These are phyloP conservation scores for Mesotaenium endlicherianum DNA, from an alignment of 139 green algal species.

Conservation along the genomic window DNA sequence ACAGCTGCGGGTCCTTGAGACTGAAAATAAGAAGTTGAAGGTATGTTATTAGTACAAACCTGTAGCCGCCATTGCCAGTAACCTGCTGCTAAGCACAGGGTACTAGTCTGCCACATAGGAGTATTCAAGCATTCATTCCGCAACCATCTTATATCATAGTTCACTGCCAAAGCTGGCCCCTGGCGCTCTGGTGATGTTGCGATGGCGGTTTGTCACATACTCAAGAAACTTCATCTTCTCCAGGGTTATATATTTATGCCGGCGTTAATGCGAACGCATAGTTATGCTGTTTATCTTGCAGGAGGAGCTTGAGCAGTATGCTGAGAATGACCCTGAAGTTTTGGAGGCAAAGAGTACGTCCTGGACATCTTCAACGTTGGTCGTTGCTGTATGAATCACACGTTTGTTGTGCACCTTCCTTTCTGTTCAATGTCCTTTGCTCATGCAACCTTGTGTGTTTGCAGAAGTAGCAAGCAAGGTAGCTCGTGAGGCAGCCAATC, in stretches of 20 bases:
- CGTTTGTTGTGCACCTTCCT: background rate
- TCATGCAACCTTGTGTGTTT: background rate
- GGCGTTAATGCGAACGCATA: background rate
- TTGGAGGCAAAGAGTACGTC: slow-evolving; percentile 3
- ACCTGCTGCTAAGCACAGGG: background rate
- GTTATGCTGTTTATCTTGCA: background rate
- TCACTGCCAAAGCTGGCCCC: background rate
- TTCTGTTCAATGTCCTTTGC: background rate
- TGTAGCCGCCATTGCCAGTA: background rate
- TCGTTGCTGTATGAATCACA: background rate
- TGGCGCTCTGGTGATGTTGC: background rate
- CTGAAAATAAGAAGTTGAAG: slow-evolving; percentile 12
- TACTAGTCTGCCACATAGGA: background rate
- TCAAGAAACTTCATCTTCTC: too few relatives aligned
- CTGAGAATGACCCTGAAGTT: slow-evolving; percentile 37
- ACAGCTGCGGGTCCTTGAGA: background rate
- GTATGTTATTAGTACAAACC: too few relatives aligned
- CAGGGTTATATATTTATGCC: too few relatives aligned
- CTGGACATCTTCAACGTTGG: background rate
- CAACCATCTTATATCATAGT: background rate
- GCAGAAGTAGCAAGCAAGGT: slow-evolving; percentile 18
- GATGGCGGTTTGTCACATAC: too few relatives aligned
- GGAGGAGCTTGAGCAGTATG: slow-evolving; percentile 22
- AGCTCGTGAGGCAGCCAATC: slow-evolving; percentile 30
- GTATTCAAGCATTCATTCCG: background rate